Evolutionary conservation across 495 filamentous ascomycete species (phyloP).

Genomic region (Neurospora hispaniola): DNA sequence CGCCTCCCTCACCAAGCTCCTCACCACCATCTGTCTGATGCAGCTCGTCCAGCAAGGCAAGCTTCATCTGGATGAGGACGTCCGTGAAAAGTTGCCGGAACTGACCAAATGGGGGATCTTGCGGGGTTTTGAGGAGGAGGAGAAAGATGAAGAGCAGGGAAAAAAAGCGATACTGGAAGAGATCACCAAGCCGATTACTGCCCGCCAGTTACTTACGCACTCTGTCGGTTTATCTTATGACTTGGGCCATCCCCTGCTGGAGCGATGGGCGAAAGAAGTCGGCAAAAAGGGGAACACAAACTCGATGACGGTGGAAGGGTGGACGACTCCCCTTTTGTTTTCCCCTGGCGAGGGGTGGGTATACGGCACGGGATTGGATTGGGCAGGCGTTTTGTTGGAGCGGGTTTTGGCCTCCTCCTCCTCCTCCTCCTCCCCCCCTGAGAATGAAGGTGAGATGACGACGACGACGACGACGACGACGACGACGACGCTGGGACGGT

Average conservation of each 20-base stretch:
- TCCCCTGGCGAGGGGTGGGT: conserved; percentile 21
- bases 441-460: no score
- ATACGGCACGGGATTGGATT: conserved; percentile 23
- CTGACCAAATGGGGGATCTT: conserved; percentile 15
- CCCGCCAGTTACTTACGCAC: conserved; percentile 25
- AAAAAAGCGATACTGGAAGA: conserved; percentile 15
- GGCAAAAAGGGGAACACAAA: conserved; percentile 10
- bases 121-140: conserved; percentile 7
- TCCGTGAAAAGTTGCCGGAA: conserved; percentile 14
- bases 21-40: conserved; percentile 16
- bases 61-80: conserved; percentile 15
- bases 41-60: conserved; percentile 15
- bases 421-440: no score
- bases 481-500: conserved; percentile 9
- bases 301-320: conserved; percentile 18
- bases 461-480: no score
- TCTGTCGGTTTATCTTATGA: conserved; percentile 20
- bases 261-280: conserved; percentile 12
- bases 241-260: conserved; percentile 14
- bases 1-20: conserved; percentile 22
- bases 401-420: background rate
- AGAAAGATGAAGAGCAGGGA: no score
- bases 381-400: conserved; percentile 22
- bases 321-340: conserved; percentile 19
- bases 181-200: conserved; percentile 17